A percentile compares a stretch with the other conserved stretches of the same genome.
These are phyloP conservation scores for Carex myosuroides DNA, from an alignment of 176 grass and related monocot species.

Conservation along the genomic window DNA sequence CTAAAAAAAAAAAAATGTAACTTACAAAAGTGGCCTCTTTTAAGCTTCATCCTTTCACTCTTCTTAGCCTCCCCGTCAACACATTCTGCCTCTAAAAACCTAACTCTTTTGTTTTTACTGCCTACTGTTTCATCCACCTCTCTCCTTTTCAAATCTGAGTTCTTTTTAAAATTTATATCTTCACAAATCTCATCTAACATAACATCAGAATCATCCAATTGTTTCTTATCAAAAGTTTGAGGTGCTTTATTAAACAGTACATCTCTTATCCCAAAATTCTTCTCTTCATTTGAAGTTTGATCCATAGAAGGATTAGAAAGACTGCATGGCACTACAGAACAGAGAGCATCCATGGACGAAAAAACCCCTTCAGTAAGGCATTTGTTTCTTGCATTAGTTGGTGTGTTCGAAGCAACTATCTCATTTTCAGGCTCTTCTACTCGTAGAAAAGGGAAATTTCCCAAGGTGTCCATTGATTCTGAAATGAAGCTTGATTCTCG, in stretches of 20 bases:
- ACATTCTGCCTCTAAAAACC: conserved; percentile 46
- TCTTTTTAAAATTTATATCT: conserved; percentile 34
- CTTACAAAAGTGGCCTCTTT: conserved; percentile 46
- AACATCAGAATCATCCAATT: conserved; percentile 34
- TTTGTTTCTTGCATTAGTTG: conserved; percentile 24
- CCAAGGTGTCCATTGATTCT: conserved; percentile 52
- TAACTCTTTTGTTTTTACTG: conserved; percentile 51
- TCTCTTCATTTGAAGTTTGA: neutral
- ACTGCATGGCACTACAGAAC: conserved; percentile 86
- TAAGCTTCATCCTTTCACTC: conserved; percentile 28
- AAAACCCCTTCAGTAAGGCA: conserved; percentile 15
- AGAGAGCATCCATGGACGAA: conserved; percentile 54
- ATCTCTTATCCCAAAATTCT: neutral
- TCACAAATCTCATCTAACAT: conserved; percentile 25
- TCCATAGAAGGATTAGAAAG: conserved; percentile 33
- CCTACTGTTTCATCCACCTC: conserved; percentile 16
- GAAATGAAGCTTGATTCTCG: conserved; percentile 84
- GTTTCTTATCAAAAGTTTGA: conserved; percentile 44
- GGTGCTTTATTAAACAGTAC: conserved; percentile 14
- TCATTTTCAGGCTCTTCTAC: conserved; percentile 35
- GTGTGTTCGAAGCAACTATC: conserved; percentile 49
- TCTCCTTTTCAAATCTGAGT: conserved; percentile 17
- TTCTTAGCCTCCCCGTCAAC: conserved; percentile 31
- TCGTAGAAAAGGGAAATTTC: conserved; percentile 26
- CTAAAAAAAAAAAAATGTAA: conserved; percentile 17